These are phyloP conservation scores for Bocquillonia castaneifolia DNA, from an alignment of 441 rosid species.

Conservation along the genomic window DNA sequence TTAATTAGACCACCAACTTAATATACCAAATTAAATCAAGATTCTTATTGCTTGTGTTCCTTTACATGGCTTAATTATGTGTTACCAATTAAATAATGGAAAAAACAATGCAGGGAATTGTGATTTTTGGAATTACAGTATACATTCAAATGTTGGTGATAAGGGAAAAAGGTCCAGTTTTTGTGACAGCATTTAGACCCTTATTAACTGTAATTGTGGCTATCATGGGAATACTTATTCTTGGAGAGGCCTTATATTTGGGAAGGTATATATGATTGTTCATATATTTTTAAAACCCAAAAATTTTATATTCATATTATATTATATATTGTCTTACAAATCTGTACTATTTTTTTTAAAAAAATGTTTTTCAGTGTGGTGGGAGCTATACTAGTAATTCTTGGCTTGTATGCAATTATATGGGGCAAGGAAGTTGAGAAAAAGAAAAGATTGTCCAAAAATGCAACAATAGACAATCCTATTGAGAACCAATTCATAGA, in stretches of 20 bases:
- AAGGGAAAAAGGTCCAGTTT: constrained; percentile 3
- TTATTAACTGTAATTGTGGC: not conserved
- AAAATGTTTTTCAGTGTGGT: not conserved
- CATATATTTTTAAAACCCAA: no score
- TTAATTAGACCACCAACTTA: no score
- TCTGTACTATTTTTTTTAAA: no score
- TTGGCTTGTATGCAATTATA: constrained; percentile 7
- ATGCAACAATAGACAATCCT: no score
- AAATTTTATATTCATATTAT: no score
- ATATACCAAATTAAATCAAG: no score
- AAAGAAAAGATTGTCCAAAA: not conserved
- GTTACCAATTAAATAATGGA: no score
- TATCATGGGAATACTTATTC: not conserved
- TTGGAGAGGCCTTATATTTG: constrained; percentile 1
- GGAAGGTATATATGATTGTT: constrained; percentile 15
- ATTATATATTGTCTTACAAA: no score
- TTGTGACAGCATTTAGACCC: constrained; percentile 12
- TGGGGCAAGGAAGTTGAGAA: constrained; percentile 12
- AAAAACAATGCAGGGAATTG: constrained; percentile 13
- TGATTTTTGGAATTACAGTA: not conserved
- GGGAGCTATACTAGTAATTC: not conserved
- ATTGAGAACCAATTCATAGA: no score
- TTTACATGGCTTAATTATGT: no score
- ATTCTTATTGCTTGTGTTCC: no score
- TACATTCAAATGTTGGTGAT: not conserved